Evolutionary conservation across 2,329 filamentous ascomycete genomes (phyloP), one percentile per base, ranked within the genome.

Genomic region (Fusarium sp.): DNA sequence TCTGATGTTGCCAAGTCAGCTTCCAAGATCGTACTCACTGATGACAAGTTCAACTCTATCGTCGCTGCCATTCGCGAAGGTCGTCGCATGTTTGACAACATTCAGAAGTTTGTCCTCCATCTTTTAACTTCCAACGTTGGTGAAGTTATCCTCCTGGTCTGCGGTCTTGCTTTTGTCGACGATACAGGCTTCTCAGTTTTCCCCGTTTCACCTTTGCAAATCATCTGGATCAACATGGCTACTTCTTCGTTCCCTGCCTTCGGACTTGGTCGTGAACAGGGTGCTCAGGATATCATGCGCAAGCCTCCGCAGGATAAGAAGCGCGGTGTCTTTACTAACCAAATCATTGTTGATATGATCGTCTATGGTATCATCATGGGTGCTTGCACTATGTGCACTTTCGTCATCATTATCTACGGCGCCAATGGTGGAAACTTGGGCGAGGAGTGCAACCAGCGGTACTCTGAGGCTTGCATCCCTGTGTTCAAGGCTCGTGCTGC

Each of bases 221-320:
- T 97, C 68, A 87, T 97, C 63, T 97, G 93, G 94, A 93, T 97
- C 79, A 97, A 97, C 80, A 95, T 97, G 92, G 87, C 96, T 58
- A 97, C 94, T 0, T 95, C 92, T 42, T 92, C 91, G 2, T 89
- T 96, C 79, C 94, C 94, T 2, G 94, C 94, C 62, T 96, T 97
- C 83, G 94, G 94, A 45, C 87, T 97, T 2, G 93, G 94, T 22
- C 91, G 94, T 72, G 94, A 97, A 79, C 82, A 86, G 46, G 92
- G 93, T 0, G 88, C 90, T 0, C 86, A 88, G 3, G 92, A 95
- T 76, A 90, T 97, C 66, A 93, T 97, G 88, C 83, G 86, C 68
- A 90, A 93, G 55, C 92, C 93, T 10, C 94, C 94, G 0, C 92
- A 95, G 69, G 86, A 91, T 79, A 85, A 85, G 78, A 81, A 79